Base-by-base conservation (phyloP, 768 basidiomycete genomes). In the Amanita rubescens region DNA sequence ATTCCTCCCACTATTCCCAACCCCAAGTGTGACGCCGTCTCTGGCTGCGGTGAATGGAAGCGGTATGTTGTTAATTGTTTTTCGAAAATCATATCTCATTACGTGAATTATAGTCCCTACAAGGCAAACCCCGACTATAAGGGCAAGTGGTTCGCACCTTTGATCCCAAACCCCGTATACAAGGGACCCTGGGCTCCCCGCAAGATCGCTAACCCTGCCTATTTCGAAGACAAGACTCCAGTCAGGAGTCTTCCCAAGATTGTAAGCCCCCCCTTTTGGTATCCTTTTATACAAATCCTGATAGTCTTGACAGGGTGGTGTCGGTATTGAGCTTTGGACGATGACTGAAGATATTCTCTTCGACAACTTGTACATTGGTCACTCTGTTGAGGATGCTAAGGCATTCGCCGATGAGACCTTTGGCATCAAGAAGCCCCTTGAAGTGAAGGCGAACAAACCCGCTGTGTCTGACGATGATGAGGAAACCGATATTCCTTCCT, bases 311-410 rank as follows among this genome's bases (percentile, higher is more conserved):
- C 55, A 89, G 87, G 90, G 91, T 60, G 94, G 93, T 72, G 81
- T 96, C 57, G 94, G 94, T 64, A 94, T 98, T 60, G 96, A 99
- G 71, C 84, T 98, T 62, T 99, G 96, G 96, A 95, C 95, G 43
- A 99, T 98, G 96, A 95, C 94, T 39, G 90, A 90, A 70, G 86
- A 90, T 65, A 94, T 94, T 61, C 78, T 94, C 60, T 94, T 94
- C 67, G 84, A 90, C 71, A 94, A 92, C 75, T 82, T 99, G 65
- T 98, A 93, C 74, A 70, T 99, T 55, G 94, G 94, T 55, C 87
- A 94, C 76, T 94, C 93, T 17, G 65, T 82, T 54, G 81, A 82
- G 35, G 92, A 95, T 56, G 96, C 96, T 57, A 83, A 88, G 68
- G 70, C 73, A 10, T 71, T 99, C 60, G 91, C 93, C 53, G 71